These are phyloP conservation scores for Hypericum perforatum DNA, from an alignment of 345 rosid species.

Conservation along the genomic window DNA sequence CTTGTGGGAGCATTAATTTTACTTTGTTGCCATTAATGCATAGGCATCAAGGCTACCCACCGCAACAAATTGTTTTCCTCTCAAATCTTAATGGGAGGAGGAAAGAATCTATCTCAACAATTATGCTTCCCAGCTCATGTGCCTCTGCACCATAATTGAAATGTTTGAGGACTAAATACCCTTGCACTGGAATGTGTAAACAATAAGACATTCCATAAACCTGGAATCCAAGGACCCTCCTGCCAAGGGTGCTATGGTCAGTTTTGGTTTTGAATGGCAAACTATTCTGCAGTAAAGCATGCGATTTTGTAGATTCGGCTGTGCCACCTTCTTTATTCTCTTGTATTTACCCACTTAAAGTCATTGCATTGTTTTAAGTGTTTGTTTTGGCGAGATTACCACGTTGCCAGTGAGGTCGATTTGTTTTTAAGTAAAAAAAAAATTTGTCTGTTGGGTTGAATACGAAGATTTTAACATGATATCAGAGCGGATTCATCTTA, in stretches of 20 bases:
- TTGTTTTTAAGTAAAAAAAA: too few relatives aligned
- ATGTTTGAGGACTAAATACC: conserved; percentile 29
- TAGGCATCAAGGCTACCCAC: not conserved
- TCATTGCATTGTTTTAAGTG: too few relatives aligned
- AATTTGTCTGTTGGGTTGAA: too few relatives aligned
- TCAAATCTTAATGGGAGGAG: not conserved
- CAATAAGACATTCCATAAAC: not conserved
- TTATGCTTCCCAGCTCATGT: conserved; percentile 52
- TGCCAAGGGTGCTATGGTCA: conserved; percentile 18
- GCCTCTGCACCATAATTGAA: conserved; percentile 10
- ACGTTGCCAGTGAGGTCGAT: too few relatives aligned
- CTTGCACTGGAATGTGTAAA: conserved; percentile 10
- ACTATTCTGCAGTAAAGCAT: conserved; percentile 3
- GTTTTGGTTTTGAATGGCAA: not conserved
- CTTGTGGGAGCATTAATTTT: not conserved
- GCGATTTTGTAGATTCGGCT: conserved; percentile 7
- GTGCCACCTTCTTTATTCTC: not conserved
- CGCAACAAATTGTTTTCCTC: too few relatives aligned
- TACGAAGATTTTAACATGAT: too few relatives aligned
- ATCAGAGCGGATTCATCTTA: too few relatives aligned
- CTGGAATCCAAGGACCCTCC: conserved; percentile 10
- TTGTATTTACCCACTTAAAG: too few relatives aligned
- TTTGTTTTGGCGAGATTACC: too few relatives aligned
- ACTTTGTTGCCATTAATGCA: conserved; percentile 1
- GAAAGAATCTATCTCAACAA: conserved; percentile 23